Percentiles rank a stretch among this genome's conserved stretches.
Conservation (phyloP, 176 grass and related monocot species). For the Phoenix roebelenii region DNA sequence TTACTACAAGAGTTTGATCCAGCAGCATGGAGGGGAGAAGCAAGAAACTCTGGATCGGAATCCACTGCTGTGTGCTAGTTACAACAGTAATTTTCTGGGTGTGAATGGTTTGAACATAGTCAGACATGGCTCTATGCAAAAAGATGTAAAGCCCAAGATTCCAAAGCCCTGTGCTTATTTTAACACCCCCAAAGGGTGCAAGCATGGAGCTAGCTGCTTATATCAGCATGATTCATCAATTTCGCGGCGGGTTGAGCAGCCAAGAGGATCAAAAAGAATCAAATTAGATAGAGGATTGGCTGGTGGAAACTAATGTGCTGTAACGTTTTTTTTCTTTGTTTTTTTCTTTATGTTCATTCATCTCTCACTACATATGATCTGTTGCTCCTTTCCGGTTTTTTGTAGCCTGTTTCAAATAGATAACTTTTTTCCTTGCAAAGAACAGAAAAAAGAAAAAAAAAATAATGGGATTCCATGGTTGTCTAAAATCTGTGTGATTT, state of each 20-base stretch:
- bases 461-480: not conserved
- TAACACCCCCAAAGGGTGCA: conserved; percentile 70
- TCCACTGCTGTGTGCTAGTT: conserved; percentile 31
- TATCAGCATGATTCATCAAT: conserved; percentile 66
- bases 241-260: conserved; percentile 30
- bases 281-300: conserved; percentile 80
- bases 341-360: not conserved
- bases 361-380: not conserved
- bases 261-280: conserved; percentile 59
- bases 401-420: too few species aligned
- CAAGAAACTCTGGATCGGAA: conserved; percentile 30
- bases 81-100: conserved; percentile 16
- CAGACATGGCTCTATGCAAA: conserved; percentile 15
- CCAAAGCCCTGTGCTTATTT: conserved; percentile 69
- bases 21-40: conserved; percentile 81
- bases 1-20: conserved; percentile 76
- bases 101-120: conserved; percentile 19
- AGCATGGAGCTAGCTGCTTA: conserved; percentile 63
- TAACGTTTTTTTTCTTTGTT: not conserved
- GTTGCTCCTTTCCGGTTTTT: conserved; percentile 18
- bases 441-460: conserved; percentile 24
- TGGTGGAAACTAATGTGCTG: conserved; percentile 25
- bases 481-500: too few species aligned
- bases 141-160: conserved; percentile 45
- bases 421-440: not conserved